Evolutionary conservation across 305 asterid genomes (phyloP).

Genomic region (Fraxinus sp.): DNA sequence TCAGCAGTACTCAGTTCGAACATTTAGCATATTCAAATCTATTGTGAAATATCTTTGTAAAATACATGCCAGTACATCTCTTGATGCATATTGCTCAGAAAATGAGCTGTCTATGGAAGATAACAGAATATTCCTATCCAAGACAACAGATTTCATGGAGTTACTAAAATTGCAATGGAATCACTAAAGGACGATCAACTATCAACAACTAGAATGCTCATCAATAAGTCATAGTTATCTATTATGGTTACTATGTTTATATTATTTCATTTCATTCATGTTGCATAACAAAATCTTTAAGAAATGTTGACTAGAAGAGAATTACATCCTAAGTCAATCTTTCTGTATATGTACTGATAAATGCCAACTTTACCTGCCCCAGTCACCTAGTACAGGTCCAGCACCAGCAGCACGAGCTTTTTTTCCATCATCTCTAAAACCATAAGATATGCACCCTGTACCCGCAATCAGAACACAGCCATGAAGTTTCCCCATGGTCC

Average conservation of each 20-base stretch:
- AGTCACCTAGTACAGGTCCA: constrained; percentile 94
- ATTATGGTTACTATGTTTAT: background rate
- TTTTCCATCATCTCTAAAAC: constrained; percentile 81
- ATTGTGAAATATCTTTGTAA: background rate
- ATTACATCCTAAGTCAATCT: background rate
- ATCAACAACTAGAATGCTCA: background rate
- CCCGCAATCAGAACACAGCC: constrained; percentile 95
- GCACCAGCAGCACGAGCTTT: constrained; percentile 97
- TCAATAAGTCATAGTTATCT: background rate
- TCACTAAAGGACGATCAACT: background rate
- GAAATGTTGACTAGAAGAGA: background rate
- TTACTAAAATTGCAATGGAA: background rate
- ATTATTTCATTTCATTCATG: background rate
- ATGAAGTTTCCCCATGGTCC: constrained; percentile 87
- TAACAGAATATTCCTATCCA: constrained; percentile 11
- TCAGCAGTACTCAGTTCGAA: constrained; percentile 16
- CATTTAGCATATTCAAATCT: constrained; percentile 3
- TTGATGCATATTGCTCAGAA: background rate
- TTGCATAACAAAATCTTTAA: background rate
- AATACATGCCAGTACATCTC: constrained; percentile 3
- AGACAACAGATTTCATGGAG: constrained; percentile 9
- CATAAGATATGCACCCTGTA: constrained; percentile 93
- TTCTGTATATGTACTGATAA: constrained; percentile 5
- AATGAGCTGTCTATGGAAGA: constrained; percentile 6
- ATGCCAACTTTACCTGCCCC: constrained; percentile 81